Evolutionary conservation across 176 grass and related monocot species (phyloP).

Genomic region (Rhynchospora tenuis): DNA sequence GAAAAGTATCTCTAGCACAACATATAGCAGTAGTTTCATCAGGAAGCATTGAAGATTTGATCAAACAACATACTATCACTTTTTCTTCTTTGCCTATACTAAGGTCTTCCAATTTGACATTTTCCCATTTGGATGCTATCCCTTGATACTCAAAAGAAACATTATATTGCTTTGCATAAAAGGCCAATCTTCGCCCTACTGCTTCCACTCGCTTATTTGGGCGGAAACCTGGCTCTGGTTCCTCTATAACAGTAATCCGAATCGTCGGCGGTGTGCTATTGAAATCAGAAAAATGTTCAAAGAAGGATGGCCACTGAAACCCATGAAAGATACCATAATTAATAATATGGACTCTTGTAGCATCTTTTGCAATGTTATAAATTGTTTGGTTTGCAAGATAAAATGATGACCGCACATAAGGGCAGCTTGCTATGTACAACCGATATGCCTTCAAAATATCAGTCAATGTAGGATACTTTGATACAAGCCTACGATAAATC

Average conservation of each 20-base stretch:
- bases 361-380: constrained; percentile 23
- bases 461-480: not conserved
- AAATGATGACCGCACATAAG: constrained; percentile 20
- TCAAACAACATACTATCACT: constrained; percentile 24
- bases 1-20: constrained; percentile 26
- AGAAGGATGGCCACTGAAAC: constrained; percentile 47
- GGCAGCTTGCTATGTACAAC: constrained; percentile 33
- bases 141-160: constrained; percentile 51
- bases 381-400: constrained; percentile 32
- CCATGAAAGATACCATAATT: constrained; percentile 36
- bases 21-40: constrained; percentile 16
- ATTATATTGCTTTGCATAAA: constrained; percentile 40
- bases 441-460: constrained; percentile 25
- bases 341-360: constrained; percentile 34
- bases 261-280: constrained; percentile 26
- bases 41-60: constrained; percentile 21
- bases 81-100: constrained; percentile 29
- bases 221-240: constrained; percentile 30
- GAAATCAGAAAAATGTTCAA: constrained; percentile 26
- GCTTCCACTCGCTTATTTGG: constrained; percentile 29
- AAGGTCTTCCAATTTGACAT: constrained; percentile 28
- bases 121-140: constrained; percentile 37
- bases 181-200: constrained; percentile 30
- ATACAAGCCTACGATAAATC: constrained; percentile 25
- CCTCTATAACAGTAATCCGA: constrained; percentile 42